Conservation (phyloP, 2,329 filamentous ascomycete genomes). For the Fusarium oligoseptatum region DNA sequence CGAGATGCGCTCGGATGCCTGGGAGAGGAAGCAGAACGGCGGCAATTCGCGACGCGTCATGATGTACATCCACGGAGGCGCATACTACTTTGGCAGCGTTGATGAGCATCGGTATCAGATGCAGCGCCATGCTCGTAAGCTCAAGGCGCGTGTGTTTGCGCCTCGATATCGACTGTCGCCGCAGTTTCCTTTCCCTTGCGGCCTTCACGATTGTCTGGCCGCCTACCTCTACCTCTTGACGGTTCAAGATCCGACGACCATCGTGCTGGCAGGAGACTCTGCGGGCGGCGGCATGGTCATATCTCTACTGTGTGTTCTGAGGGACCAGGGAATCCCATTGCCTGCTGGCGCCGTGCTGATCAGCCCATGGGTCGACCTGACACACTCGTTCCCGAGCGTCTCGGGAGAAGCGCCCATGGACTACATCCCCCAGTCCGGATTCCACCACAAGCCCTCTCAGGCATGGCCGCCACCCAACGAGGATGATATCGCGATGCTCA, state of each 20-base stretch:
- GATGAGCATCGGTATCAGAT: slow-evolving; percentile 99
- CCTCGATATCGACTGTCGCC: slow-evolving; percentile 89
- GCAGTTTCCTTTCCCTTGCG: slow-evolving; percentile 96
- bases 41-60: slow-evolving; percentile 81
- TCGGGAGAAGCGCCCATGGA: slow-evolving; percentile 79
- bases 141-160: slow-evolving; percentile 90
- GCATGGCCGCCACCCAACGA: slow-evolving; percentile 94
- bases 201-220: slow-evolving; percentile 88
- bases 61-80: slow-evolving; percentile 94
- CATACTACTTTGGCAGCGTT: slow-evolving; percentile 95
- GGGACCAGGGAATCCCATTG: slow-evolving; percentile 85
- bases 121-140: slow-evolving; percentile 93
- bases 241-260: slow-evolving; percentile 81
- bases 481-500: slow-evolving; percentile 74
- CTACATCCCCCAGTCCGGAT: slow-evolving; percentile 89
- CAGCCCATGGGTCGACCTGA: slow-evolving; percentile 95
- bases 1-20: slow-evolving; percentile 85
- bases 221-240: slow-evolving; percentile 87
- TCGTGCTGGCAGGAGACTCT: slow-evolving; percentile 91
- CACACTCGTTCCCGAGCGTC: slow-evolving; percentile 95
- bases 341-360: slow-evolving; percentile 92
- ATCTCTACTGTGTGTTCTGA: slow-evolving; percentile 81
- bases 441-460: slow-evolving; percentile 88
- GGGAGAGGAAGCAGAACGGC: slow-evolving; percentile 74
- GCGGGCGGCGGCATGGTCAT: slow-evolving; percentile 93